Evolutionary conservation across 495 filamentous ascomycete genomes (phyloP).

Genomic region (Aspergillus baeticus): DNA sequence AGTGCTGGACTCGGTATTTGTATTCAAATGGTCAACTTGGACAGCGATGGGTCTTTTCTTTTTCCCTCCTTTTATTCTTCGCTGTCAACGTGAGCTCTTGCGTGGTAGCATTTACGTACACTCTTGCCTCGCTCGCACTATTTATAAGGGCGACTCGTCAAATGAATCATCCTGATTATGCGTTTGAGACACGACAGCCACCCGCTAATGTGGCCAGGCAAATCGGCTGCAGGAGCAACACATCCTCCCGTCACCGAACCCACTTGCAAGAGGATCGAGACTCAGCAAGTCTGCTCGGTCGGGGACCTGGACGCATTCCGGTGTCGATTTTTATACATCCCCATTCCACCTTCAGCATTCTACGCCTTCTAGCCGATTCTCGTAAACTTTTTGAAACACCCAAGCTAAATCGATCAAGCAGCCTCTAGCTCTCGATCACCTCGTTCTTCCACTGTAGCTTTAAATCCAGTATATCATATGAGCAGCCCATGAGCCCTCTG

Average conservation of each 20-base stretch:
- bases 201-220: slow-evolving; percentile 14
- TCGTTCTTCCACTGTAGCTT: neutral
- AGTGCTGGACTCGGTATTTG: too few relatives aligned
- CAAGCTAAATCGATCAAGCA: neutral
- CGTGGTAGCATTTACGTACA: slow-evolving; percentile 1
- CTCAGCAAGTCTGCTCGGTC: slow-evolving; percentile 11
- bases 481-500: neutral
- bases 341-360: too few relatives aligned
- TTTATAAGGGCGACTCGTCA: slow-evolving; percentile 1
- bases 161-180: slow-evolving; percentile 21
- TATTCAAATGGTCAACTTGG: too few relatives aligned
- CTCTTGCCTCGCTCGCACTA: neutral
- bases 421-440: neutral
- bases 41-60: too few relatives aligned
- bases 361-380: neutral
- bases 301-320: slow-evolving; percentile 2
- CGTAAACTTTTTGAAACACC: neutral
- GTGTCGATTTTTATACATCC: neutral
- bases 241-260: slow-evolving; percentile 20
- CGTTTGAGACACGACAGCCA: slow-evolving; percentile 25
- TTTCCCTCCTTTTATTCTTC: too few relatives aligned
- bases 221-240: slow-evolving; percentile 17
- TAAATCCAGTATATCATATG: neutral
- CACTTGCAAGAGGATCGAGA: slow-evolving; percentile 14
- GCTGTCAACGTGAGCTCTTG: neutral